phyloP scores from a whole-genome alignment of 2,329 filamentous ascomycete genomes.

The Nothophoma quercina region DNA sequence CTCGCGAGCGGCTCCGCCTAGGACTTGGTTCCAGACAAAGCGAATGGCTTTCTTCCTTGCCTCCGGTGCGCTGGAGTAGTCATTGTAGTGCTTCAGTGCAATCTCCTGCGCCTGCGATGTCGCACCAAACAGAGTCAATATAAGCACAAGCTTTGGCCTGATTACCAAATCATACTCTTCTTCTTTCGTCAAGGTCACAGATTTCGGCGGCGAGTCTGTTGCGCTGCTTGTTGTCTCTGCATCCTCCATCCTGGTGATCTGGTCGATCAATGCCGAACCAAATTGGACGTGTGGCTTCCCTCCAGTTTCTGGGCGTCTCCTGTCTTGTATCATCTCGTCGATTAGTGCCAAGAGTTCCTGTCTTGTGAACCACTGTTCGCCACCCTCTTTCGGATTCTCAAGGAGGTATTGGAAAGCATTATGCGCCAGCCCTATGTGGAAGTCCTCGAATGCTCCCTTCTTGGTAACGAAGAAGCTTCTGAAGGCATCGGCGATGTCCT shows the following conservation, averaged over 20 bases:
- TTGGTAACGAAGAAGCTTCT: slow-evolving; percentile 37
- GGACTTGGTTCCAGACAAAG: slow-evolving; percentile 50
- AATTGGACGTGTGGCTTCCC: slow-evolving; percentile 50
- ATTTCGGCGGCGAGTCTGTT: not conserved
- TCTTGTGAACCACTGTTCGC: slow-evolving; percentile 41
- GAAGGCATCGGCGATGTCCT: slow-evolving; percentile 69
- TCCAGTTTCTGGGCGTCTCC: slow-evolving; percentile 46
- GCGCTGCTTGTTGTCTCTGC: not conserved
- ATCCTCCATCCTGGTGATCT: slow-evolving; percentile 12
- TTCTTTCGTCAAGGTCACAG: slow-evolving; percentile 7
- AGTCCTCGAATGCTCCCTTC: slow-evolving; percentile 36
- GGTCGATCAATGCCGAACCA: slow-evolving; percentile 48
- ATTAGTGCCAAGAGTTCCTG: slow-evolving; percentile 25
- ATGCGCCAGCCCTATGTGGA: slow-evolving; percentile 62
- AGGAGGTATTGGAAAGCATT: slow-evolving; percentile 69
- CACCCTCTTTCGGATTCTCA: slow-evolving; percentile 34
- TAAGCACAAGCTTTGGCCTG: slow-evolving; percentile 21
- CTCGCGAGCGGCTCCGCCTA: slow-evolving; percentile 69
- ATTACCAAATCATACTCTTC: slow-evolving; percentile 10
- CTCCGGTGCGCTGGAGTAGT: slow-evolving; percentile 10
- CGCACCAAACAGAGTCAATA: slow-evolving; percentile 37
- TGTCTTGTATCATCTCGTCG: slow-evolving; percentile 15
- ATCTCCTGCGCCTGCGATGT: slow-evolving; percentile 36
- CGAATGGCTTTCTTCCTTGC: slow-evolving; percentile 1
- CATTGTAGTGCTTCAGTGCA: slow-evolving; percentile 20